Base-by-base conservation (phyloP, 768 basidiomycete genomes). In the Boletus coccyginus region DNA sequence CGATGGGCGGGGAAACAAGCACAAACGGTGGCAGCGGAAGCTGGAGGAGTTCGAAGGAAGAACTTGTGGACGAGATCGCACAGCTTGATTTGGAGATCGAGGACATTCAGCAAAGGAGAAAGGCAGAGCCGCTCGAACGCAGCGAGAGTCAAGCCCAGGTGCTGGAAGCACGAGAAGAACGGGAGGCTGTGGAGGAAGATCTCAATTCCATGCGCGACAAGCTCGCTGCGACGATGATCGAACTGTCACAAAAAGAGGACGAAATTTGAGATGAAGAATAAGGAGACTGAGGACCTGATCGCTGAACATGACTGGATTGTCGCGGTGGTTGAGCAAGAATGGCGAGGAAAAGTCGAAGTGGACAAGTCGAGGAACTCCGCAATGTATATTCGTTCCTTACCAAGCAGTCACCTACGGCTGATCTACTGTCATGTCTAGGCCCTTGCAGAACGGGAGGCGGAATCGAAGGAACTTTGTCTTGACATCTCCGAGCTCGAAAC, bases 311-410 rank as follows among this genome's bases (percentile, higher is more conserved):
- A 85, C 50, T 78, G 82, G 31, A 87, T 90, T 51, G 82, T 92
- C 3, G 80, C 81, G 19, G 79, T 81, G 3, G 86, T 93, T 7
- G 90, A 92, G 64, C 82, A 86, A 43, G 90, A 92, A 63, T 96
- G 93, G 93, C 76, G 87, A 53, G 90, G 88, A 5, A 94, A 96
- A 66, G 85, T 95, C 3, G 85, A 92, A 58, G 91, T 56, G 81
- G 77, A 3, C 91, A 92, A 62, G 83, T 87, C 1, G 91, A 93
- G 53, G 91, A 95, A 69, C 77, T 91, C 16, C 79, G 81, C 27
- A 88, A 90, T 70, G 88, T 90, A 66, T 56, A 80, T 74, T 27
- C 39, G 2, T 33, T 31, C 56, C 35, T 40, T 39, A 16, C 19
- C 11, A 12, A 41, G 14, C n/a, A 24, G 0, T 1, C 42, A 10